A percentile compares a stretch with the other conserved stretches of the same genome.
Conservation (phyloP, 371 early-diverging fungal species). For the Racocetra persica region DNA sequence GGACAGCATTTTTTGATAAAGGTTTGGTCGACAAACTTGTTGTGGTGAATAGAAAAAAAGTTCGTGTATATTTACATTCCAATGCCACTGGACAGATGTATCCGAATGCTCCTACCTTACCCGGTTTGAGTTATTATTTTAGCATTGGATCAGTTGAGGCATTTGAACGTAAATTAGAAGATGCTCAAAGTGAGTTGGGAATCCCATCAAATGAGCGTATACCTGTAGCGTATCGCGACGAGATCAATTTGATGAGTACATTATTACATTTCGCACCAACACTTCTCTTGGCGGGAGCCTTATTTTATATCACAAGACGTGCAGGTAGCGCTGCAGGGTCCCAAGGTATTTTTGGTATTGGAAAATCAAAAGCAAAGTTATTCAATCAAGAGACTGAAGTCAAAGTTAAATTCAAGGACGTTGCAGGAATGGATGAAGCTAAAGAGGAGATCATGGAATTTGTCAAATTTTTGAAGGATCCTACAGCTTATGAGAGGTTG, state of each 20-base stretch:
- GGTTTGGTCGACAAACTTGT: conserved; percentile 90
- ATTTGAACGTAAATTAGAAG: conserved; percentile 92
- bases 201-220: conserved; percentile 90
- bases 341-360: conserved; percentile 94
- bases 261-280: conserved; percentile 94
- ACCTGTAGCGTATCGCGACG: conserved; percentile 87
- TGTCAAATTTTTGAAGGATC: conserved; percentile 99
- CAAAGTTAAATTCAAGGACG: conserved; percentile 98
- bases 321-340: conserved; percentile 74
- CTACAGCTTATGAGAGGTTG: conserved; percentile 93
- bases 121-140: conserved; percentile 68
- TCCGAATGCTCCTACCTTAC: conserved; percentile 52
- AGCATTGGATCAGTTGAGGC: conserved; percentile 95
- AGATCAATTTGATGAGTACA: conserved; percentile 73
- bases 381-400: conserved; percentile 97
- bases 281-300: conserved; percentile 83
- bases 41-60: conserved; percentile 85
- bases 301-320: conserved; percentile 86
- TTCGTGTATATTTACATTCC: conserved; percentile 79
- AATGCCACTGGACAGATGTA: conserved; percentile 65
- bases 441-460: conserved; percentile 99
- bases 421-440: conserved; percentile 99
- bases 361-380: conserved; percentile 95
- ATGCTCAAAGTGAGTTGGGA: conserved; percentile 89
- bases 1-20: conserved; percentile 85